Evolutionary conservation across 129 eudicot species (phyloP), one percentile per base, ranked within the genome.

Genomic region (Erigeron canadensis): DNA sequence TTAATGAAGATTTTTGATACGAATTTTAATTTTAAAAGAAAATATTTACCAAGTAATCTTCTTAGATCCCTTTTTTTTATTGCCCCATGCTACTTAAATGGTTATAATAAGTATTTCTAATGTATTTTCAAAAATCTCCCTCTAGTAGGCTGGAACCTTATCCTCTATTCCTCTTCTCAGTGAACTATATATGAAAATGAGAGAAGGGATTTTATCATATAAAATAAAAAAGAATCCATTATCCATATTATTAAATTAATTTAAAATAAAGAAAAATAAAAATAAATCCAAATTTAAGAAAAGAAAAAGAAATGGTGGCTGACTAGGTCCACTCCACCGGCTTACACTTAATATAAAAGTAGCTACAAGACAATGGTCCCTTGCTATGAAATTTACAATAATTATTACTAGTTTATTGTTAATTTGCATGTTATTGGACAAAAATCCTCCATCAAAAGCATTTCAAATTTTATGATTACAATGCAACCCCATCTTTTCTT

Each of bases 331-430:
- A 23, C 65, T 63, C 65, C 64, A 66, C 78, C 40, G 63, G 72
- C 40, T 67, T 61, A 23, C 2, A 34, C 67, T 50, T n/a, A n/a
- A 23, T 22, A 50, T 75, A 23, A 66, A 56, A 75, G 60, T 71
- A n/a, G 67, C 67, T 43, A 71, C 65, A 77, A 51, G 65, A 69
- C 64, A 77, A 38, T 77, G 71, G 81, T 51, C 75, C 80, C 65
- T 62, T 57, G 7, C 56, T 66, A n/a, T n/a, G n/a, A n/a, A 6
- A 45, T 69, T 46, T 41, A 71, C 61, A 77, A 53, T 56, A 15
- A 61, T 42, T 41, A 50, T 66, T 10, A 69, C 23, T 62, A 77
- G 37, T 70, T 69, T 40, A 51, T 48, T 61, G 64, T 44, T 61
- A 77, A 51, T 23, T n/a, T 55, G 47, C 73, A 75, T 65, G 73